phyloP scores from a whole-genome alignment of 345 rosid genomes.

The Ailanthus altissimus region DNA sequence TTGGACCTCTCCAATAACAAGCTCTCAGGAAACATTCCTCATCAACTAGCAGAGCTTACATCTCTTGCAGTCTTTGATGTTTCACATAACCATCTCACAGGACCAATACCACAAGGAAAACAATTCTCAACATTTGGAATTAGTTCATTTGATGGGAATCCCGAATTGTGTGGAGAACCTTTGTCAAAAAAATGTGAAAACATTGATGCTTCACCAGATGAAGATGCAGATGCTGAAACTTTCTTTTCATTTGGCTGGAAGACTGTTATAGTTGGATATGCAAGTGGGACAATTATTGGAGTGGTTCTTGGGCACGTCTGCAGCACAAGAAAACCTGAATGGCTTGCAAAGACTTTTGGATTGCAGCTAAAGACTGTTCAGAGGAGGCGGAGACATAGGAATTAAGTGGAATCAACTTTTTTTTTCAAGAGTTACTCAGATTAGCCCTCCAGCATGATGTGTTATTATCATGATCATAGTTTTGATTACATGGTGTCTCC shows the following conservation, averaged over 20 bases:
- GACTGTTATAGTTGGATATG: background rate
- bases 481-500: too few species aligned
- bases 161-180: background rate
- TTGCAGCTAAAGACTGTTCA: background rate
- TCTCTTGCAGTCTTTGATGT: background rate
- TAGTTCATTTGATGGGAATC: constrained; percentile 1
- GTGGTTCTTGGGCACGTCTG: constrained; percentile 15
- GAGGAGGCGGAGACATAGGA: background rate
- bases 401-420: background rate
- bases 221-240: background rate
- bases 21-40: background rate
- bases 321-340: background rate
- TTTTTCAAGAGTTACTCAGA: background rate
- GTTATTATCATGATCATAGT: too few species aligned
- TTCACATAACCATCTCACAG: background rate
- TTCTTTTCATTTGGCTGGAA: background rate
- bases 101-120: background rate
- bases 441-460: background rate
- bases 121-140: background rate
- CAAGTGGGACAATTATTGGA: background rate
- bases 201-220: background rate
- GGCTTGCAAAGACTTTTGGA: constrained; percentile 8
- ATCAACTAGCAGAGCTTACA: background rate
- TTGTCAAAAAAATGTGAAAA: background rate
- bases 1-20: background rate